Evolutionary conservation across 306 rosid species (phyloP), one percentile per base, ranked within the genome.

Genomic region (Malus orientalis): DNA sequence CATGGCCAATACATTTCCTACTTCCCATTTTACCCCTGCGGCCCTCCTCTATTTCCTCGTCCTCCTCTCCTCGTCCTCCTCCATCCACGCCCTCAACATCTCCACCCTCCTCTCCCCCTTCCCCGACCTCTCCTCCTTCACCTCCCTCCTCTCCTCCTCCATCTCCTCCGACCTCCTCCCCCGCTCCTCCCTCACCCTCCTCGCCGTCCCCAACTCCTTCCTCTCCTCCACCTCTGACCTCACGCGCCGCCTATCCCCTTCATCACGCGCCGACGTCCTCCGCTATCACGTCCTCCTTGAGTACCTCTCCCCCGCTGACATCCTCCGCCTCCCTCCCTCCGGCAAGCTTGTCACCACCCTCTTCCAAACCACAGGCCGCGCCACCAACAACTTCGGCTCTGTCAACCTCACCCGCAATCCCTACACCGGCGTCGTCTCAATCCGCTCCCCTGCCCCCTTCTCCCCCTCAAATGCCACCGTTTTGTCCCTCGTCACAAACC

Each of bases 241-340:
- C 88, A 87, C 88, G 77, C 88, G 74, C 84, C 93, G 77, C 59
- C 85, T 90, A 80, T 70, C 97, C 9, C 74, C 88, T 2, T 72
- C 90, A 60, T 81, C 91, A 62, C 87, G 93, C 54, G 82, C 93
- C 71, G 98, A 92, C 66, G 76, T 96, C 85, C 90, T 96, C 81
- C 99, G 99, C 81, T 92, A 92, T 88, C 97, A 96, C 71, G 88
- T 96, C 70, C 99, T 96, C 78, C 97, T 92, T 49, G 88, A 91
- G 22, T 92, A 88, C 88, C 80, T 92, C 81, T 87, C 99, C 64
- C 82, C 76, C 70, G 79, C 89, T 61, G 97, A 88, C 86, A 93
- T 96, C 83, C 86, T 53, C 67, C 82, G 83, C 70, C 77, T 91
- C 79, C 86, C 97, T 0, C 78, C 97, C 18, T 83, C 93, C 58